Evolutionary conservation across 2,329 filamentous ascomycete species (phyloP).

Genomic region (Diaporthe sp.): DNA sequence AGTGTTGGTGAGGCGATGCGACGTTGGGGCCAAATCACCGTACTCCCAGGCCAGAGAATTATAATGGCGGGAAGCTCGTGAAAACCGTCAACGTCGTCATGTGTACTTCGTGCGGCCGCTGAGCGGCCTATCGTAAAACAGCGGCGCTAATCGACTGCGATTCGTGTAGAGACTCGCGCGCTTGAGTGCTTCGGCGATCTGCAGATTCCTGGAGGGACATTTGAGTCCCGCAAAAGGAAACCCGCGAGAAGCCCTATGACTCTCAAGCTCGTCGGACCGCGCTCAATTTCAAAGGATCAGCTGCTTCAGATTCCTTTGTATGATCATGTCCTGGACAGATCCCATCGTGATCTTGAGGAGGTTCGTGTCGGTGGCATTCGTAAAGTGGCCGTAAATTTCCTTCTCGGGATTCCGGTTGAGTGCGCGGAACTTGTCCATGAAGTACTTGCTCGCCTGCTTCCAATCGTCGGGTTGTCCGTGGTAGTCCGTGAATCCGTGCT

Average conservation of each 20-base stretch:
- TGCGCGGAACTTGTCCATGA: slow-evolving; percentile 83
- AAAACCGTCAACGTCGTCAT: slow-evolving; percentile 30
- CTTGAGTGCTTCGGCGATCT: slow-evolving; percentile 28
- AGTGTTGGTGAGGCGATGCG: slow-evolving; percentile 1
- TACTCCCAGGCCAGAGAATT: slow-evolving; percentile 14
- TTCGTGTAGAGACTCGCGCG: slow-evolving; percentile 35
- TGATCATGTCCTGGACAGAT: slow-evolving; percentile 89
- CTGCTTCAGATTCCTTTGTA: slow-evolving; percentile 85
- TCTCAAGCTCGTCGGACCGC: slow-evolving; percentile 39
- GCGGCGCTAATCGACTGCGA: slow-evolving; percentile 41
- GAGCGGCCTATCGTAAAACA: slow-evolving; percentile 23
- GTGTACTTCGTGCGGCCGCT: slow-evolving; percentile 28
- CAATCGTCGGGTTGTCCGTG: slow-evolving; percentile 78
- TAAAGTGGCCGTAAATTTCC: slow-evolving; percentile 74
- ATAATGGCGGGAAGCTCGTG: slow-evolving; percentile 22
- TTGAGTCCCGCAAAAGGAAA: neutral
- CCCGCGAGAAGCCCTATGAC: slow-evolving; percentile 26
- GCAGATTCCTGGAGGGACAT: slow-evolving; percentile 1
- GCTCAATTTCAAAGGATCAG: slow-evolving; percentile 72
- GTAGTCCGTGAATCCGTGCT: slow-evolving; percentile 84
- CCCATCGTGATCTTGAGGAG: slow-evolving; percentile 88
- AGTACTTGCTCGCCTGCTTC: slow-evolving; percentile 83
- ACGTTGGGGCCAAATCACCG: slow-evolving; percentile 1
- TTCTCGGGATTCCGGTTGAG: slow-evolving; percentile 78
- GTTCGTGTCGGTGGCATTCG: slow-evolving; percentile 76